Conservation (phyloP, 208 protist species). For the Porcisia deanei region DNA sequence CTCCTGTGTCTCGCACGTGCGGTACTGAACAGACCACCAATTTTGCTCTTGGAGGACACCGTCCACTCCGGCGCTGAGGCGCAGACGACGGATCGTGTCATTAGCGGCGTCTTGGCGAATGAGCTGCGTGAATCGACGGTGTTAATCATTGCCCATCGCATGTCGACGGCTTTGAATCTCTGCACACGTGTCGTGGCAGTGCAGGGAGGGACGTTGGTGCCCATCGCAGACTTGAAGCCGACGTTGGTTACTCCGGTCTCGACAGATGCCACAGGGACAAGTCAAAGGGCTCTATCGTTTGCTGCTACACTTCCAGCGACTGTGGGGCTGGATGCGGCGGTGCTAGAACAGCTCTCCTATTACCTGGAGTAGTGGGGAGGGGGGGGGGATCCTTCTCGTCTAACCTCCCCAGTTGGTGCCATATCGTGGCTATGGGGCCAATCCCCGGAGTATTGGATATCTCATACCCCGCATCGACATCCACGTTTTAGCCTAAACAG, state of each 20-base stretch:
- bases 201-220: slow-evolving; percentile 36
- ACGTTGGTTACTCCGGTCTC: slow-evolving; percentile 1
- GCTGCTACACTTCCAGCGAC: background rate
- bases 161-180: slow-evolving; percentile 92
- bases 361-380: slow-evolving; percentile 15
- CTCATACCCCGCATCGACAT: too few species aligned
- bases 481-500: too few species aligned
- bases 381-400: background rate
- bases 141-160: slow-evolving; percentile 94
- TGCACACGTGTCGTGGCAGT: slow-evolving; percentile 87
- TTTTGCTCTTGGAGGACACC: slow-evolving; percentile 96
- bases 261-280: background rate
- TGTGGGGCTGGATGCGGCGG: slow-evolving; percentile 6
- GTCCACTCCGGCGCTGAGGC: slow-evolving; percentile 74
- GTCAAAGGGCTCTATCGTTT: background rate
- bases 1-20: slow-evolving; percentile 95
- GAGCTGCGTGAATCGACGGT: slow-evolving; percentile 92
- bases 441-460: too few species aligned
- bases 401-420: too few species aligned
- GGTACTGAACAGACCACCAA: slow-evolving; percentile 75
- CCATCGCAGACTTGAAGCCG: slow-evolving; percentile 26
- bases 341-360: slow-evolving; percentile 27
- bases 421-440: too few species aligned
- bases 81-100: slow-evolving; percentile 70
- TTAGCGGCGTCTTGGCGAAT: slow-evolving; percentile 84